Evolutionary conservation across 768 basidiomycete genomes (phyloP).

Genomic region (Podaxis sp.): DNA sequence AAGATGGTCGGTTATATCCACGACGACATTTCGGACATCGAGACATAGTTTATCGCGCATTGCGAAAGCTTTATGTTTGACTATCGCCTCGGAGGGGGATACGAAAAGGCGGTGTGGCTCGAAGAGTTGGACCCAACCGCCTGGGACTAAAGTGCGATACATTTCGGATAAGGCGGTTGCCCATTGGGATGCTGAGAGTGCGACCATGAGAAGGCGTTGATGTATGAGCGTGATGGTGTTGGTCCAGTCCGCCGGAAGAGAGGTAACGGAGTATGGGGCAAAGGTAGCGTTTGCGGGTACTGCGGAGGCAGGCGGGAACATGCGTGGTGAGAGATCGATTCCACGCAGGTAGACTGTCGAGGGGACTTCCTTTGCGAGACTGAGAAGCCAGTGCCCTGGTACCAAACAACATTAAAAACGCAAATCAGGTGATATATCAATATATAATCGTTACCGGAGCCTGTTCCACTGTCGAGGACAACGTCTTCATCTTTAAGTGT

Average conservation of each 20-base stretch:
- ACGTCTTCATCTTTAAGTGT: constrained; percentile 9
- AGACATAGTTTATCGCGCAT: constrained; percentile 1
- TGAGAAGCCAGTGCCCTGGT: constrained; percentile 24
- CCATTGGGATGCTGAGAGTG: constrained; percentile 12
- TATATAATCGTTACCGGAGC: constrained; percentile 2
- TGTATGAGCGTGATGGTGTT: constrained; percentile 13
- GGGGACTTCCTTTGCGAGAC: constrained; percentile 16
- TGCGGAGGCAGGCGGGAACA: constrained; percentile 18
- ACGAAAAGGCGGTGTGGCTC: not conserved
- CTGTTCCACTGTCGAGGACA: constrained; percentile 17
- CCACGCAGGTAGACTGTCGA: constrained; percentile 17
- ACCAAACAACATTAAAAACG: not conserved
- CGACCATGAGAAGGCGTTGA: constrained; percentile 15
- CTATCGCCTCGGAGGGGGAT: constrained; percentile 4
- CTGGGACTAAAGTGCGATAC: constrained; percentile 11
- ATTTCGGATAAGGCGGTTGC: constrained; percentile 9
- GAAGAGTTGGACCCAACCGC: constrained; percentile 17
- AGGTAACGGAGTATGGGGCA: constrained; percentile 1
- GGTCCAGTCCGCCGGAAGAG: constrained; percentile 13
- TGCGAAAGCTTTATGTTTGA: not conserved
- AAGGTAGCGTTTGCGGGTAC: constrained; percentile 12
- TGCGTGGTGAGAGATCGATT: constrained; percentile 22
- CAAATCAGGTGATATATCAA: not conserved
- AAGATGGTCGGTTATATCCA: constrained; percentile 11
- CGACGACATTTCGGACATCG: constrained; percentile 2